Percentiles rank a stretch among this genome's conserved stretches.
These are phyloP conservation scores for Aspergillus pseudoglaucus DNA, from an alignment of 2,329 filamentous ascomycete species.

Conservation along the genomic window DNA sequence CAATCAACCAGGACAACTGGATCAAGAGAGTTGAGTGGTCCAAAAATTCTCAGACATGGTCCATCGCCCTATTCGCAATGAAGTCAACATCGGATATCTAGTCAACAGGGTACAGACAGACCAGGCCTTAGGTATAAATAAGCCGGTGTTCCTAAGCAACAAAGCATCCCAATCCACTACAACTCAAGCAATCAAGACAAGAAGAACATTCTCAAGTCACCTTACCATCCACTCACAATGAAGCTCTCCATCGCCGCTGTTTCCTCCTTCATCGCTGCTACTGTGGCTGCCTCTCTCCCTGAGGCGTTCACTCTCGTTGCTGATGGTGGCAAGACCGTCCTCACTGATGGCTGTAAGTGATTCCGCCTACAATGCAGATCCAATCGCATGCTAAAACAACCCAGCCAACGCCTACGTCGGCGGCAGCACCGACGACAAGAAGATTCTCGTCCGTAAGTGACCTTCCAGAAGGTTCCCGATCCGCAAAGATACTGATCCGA, in stretches of 20 bases:
- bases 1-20: too few relatives aligned
- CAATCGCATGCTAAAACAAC: background rate
- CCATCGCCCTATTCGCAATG: background rate
- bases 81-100: background rate
- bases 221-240: slow-evolving; percentile 1
- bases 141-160: background rate
- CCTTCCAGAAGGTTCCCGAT: background rate
- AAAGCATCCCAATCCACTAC: background rate
- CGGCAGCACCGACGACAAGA: slow-evolving; percentile 13
- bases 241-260: slow-evolving; percentile 8
- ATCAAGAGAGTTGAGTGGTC: too few relatives aligned
- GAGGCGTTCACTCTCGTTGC: slow-evolving; percentile 8
- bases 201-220: background rate
- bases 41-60: background rate
- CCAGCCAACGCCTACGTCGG: background rate
- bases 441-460: slow-evolving; percentile 17
- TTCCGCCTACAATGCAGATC: background rate
- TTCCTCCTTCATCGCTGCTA: slow-evolving; percentile 2
- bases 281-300: slow-evolving; percentile 6
- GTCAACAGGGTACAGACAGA: background rate
- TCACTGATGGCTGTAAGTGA: slow-evolving; percentile 20
- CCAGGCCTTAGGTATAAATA: background rate
- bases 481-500: background rate
- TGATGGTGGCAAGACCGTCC: slow-evolving; percentile 6
- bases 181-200: background rate